phyloP scores from a whole-genome alignment of 805 yeast species.

The Ogataea naganishii region DNA sequence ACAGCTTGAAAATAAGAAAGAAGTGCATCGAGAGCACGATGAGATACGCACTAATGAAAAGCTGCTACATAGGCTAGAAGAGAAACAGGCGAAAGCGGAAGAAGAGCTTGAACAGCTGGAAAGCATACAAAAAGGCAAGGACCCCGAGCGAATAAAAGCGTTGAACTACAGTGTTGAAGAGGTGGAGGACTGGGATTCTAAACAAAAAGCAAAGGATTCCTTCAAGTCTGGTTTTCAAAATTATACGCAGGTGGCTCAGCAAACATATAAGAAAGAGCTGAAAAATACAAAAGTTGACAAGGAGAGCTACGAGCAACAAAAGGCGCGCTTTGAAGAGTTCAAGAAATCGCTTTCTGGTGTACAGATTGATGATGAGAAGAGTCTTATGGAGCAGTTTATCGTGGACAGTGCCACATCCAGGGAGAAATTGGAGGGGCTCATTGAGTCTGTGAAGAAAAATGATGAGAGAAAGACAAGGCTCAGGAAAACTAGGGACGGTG shows the following conservation, averaged over 20 bases:
- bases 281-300: constrained; percentile 27
- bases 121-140: constrained; percentile 27
- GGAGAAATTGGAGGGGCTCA: constrained; percentile 23
- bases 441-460: constrained; percentile 24
- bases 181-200: constrained; percentile 52
- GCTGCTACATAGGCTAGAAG: constrained; percentile 19
- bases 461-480: constrained; percentile 28
- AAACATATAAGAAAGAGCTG: constrained; percentile 48
- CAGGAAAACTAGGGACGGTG: constrained; percentile 25
- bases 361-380: constrained; percentile 12
- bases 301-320: constrained; percentile 34
- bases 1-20: constrained; percentile 22
- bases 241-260: constrained; percentile 47
- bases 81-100: constrained; percentile 27
- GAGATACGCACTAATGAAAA: constrained; percentile 14
- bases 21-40: constrained; percentile 27
- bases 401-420: constrained; percentile 29
- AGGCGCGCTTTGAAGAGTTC: constrained; percentile 16
- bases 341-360: constrained; percentile 15
- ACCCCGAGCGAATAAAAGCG: constrained; percentile 32
- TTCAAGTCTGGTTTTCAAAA: constrained; percentile 36
- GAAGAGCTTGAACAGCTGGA: constrained; percentile 29
- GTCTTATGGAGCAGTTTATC: constrained; percentile 11
- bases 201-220: constrained; percentile 19
- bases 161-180: constrained; percentile 58